These are phyloP conservation scores for Thermoascus crustaceus DNA, from an alignment of 2,329 filamentous ascomycete species.

Conservation along the genomic window DNA sequence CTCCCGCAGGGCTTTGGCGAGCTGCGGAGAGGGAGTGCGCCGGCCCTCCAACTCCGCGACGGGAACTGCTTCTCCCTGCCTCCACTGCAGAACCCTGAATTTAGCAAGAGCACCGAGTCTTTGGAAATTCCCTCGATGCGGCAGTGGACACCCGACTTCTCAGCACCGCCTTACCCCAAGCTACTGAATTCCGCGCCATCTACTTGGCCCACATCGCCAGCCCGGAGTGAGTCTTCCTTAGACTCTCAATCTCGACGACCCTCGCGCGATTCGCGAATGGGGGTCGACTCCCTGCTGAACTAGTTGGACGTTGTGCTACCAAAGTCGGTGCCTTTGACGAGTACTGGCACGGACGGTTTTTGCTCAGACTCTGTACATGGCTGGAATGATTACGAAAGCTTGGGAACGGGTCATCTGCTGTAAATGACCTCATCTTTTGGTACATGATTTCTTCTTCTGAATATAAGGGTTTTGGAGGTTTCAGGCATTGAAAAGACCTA, in stretches of 20 bases:
- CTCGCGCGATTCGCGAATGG: conserved; percentile 32
- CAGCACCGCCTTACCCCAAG: conserved; percentile 18
- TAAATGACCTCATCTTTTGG: neutral
- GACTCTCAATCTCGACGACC: too few relatives aligned
- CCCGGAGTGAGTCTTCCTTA: too few relatives aligned
- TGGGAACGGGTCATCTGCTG: neutral
- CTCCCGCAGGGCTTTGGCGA: conserved; percentile 29
- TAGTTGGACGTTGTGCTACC: conserved; percentile 9
- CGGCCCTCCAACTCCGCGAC: conserved; percentile 17
- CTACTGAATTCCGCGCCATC: too few relatives aligned
- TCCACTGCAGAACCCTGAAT: conserved; percentile 13
- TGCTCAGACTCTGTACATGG: neutral
- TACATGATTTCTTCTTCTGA: conserved; percentile 1
- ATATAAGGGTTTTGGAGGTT: too few relatives aligned
- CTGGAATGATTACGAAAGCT: neutral
- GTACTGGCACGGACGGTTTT: neutral
- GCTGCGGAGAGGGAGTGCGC: conserved; percentile 23
- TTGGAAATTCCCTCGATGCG: conserved; percentile 19
- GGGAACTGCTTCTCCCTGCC: conserved; percentile 16
- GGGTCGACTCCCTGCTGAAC: conserved; percentile 31
- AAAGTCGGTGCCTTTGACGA: conserved; percentile 15
- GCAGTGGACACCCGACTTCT: conserved; percentile 21
- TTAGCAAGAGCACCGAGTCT: too few relatives aligned
- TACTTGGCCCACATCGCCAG: too few relatives aligned
- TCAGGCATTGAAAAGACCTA: too few relatives aligned